Base-by-base conservation (phyloP, 139 green algal species). In the Tetratostichococcus sp. region DNA sequence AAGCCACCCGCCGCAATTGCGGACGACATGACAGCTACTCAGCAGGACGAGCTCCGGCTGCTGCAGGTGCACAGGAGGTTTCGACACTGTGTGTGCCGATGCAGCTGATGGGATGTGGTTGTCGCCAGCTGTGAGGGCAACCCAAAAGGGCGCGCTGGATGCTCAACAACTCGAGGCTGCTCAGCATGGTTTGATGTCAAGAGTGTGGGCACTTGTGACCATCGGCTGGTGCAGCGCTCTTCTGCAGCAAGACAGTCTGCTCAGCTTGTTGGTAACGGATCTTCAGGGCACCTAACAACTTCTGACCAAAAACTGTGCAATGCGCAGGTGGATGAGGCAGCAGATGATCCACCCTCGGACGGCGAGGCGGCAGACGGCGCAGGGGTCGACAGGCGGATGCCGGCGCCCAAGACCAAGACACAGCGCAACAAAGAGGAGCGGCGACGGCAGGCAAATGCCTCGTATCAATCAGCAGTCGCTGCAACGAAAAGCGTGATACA, bases 41-140 rank as follows among this genome's bases (percentile, higher is more conserved):
- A 89, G 35, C 65, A 43, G 14, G 87, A 86, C 23, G 80, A 87
- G 69, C 73, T 89, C 58, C 58, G 68, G 71, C 25, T 65, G 75
- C 77, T 90, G 67, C 79, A 86, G 77, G 80, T 84, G 33, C 5
- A 76, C 26, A n/a, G n/a, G n/a, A n/a, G n/a, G n/a, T n/a, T n/a
- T n/a, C n/a, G n/a, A n/a, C 39, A 21, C 39, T 50, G 39, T 50
- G 39, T 50, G 39, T 50, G n/a, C n/a, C n/a, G n/a, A n/a, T n/a
- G n/a, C n/a, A n/a, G n/a, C 39, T 50, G 39, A 50, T 50, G 39
- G 39, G 39, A n/a, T n/a, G n/a, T n/a, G n/a, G n/a, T n/a, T n/a
- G n/a, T n/a, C n/a, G n/a, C n/a, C n/a, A n/a, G n/a, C n/a, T n/a
- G n/a, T n/a, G n/a, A n/a, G n/a, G n/a, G n/a, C n/a, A n/a, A n/a